These are phyloP conservation scores for Pachyrhizus erosus DNA, from an alignment of 306 rosid species.

Conservation along the genomic window DNA sequence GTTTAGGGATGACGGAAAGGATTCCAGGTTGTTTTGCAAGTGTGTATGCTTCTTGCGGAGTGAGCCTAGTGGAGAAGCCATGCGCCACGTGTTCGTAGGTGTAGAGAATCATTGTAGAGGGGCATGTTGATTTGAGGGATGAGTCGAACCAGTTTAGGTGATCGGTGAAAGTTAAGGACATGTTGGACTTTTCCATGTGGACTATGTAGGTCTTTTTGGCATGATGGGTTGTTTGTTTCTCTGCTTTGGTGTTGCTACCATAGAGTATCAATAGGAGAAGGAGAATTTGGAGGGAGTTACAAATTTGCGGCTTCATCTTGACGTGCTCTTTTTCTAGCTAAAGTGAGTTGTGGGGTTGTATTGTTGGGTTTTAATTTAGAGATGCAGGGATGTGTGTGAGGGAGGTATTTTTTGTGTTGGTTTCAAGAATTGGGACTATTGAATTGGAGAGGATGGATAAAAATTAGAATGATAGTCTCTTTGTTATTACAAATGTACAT, in stretches of 20 bases:
- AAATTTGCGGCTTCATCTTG: slow-evolving; percentile 51
- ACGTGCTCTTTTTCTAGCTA: too few relatives aligned
- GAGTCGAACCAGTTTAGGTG: slow-evolving; percentile 78
- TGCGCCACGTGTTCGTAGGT: slow-evolving; percentile 71
- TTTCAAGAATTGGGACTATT: too few relatives aligned
- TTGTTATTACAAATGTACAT: too few relatives aligned
- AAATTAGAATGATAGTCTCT: too few relatives aligned
- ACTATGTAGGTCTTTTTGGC: slow-evolving; percentile 70
- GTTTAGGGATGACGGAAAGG: slow-evolving; percentile 67
- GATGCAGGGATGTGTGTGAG: too few relatives aligned
- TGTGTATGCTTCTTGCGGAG: slow-evolving; percentile 63
- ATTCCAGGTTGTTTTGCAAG: slow-evolving; percentile 70
- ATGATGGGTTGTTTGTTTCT: slow-evolving; percentile 33
- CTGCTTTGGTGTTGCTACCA: slow-evolving; percentile 39
- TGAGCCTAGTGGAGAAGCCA: slow-evolving; percentile 82
- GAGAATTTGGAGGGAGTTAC: slow-evolving; percentile 39
- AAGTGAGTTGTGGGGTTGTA: too few relatives aligned
- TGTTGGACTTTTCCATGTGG: slow-evolving; percentile 81
- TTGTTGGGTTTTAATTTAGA: too few relatives aligned
- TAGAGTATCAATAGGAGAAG: slow-evolving; percentile 46
- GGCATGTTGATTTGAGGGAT: slow-evolving; percentile 73
- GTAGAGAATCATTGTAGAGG: slow-evolving; percentile 76
- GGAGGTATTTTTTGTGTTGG: slow-evolving; percentile 52
- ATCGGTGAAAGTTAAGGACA: slow-evolving; percentile 68
- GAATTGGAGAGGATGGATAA: too few relatives aligned